Percentiles rank a stretch among this genome's conserved stretches.
Evolutionary conservation across 805 yeast genomes (phyloP).

Genomic region (Phaffomyces opuntiae): DNA sequence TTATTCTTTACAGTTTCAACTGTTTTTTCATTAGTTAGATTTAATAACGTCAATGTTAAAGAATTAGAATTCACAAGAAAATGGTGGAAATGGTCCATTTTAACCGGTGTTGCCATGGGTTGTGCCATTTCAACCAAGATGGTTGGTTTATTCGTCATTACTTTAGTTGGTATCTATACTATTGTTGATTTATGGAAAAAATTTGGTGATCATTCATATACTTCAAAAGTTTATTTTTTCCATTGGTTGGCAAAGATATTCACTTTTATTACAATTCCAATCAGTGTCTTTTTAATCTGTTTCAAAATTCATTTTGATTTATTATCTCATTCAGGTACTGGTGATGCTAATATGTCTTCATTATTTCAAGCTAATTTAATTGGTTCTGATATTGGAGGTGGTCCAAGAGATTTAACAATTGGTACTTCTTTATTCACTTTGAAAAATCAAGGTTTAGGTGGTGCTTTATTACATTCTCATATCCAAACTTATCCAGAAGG

Average conservation of each 20-base stretch:
- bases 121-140: constrained; percentile 89
- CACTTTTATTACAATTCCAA: constrained; percentile 60
- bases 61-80: constrained; percentile 51
- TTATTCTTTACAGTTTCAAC: constrained; percentile 86
- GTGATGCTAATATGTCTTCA: constrained; percentile 73
- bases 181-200: constrained; percentile 80
- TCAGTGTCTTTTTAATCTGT: constrained; percentile 50
- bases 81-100: constrained; percentile 92
- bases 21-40: constrained; percentile 61
- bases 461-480: constrained; percentile 73
- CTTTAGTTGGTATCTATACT: constrained; percentile 86
- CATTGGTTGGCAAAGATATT: constrained; percentile 66
- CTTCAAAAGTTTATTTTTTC: constrained; percentile 40
- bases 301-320: constrained; percentile 75
- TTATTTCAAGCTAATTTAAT: constrained; percentile 72
- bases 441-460: constrained; percentile 65
- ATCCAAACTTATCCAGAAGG: constrained; percentile 83
- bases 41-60: constrained; percentile 45
- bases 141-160: constrained; percentile 91
- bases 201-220: constrained; percentile 59
- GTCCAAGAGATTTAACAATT: constrained; percentile 60
- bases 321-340: constrained; percentile 71
- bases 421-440: constrained; percentile 43
- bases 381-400: constrained; percentile 55
- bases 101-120: constrained; percentile 84